Evolutionary conservation across 2,329 filamentous ascomycete species (phyloP), one percentile per base, ranked within the genome.

Genomic region (Colletotrichum magnum): DNA sequence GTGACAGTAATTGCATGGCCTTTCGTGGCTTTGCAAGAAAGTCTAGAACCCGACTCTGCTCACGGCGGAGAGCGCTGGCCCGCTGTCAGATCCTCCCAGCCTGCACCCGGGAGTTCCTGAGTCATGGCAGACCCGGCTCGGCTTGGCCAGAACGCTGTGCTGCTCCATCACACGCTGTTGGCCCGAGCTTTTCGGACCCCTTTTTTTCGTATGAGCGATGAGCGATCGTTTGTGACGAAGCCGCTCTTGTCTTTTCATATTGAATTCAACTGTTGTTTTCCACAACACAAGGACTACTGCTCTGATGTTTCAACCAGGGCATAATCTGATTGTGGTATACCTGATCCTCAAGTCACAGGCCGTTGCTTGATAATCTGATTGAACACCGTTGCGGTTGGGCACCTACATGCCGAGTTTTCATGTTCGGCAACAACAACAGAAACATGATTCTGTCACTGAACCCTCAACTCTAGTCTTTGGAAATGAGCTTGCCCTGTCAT

Each of bases 101-200:
- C 32, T 16, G 24, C 36, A 28, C 47, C 48, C 39, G 58, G 43
- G 36, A 58, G 41, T 16, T 36, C 32, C 39, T 45, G 58, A 61
- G 48, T 61, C 58, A 61, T 61, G 58, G n/a, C 32, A 36, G 21
- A n/a, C 28, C 58, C 36, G 26, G 21, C 53, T 53, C 48, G 58
- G 58, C 48, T 61, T 51, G 58, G 21, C 58, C 47, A 43, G 58
- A 61, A 51, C 47, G 47, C 39, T 45, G 48, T 50, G 43, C 57
- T 28, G 36, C 32, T 36, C 32, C 47, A 28, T 47, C 21, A 32
- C 32, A 28, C 58, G 18, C 41, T 13, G 45, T 18, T 53, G 58
- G 58, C 58, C 58, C 52, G 41, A 45, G 58, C 58, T 61, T 53
- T 61, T 26, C 24, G 9, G 24, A 10, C 47, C 58, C 58, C 48